Evolutionary conservation across 371 early-diverging fungal species (phyloP).

Genomic region (Rhizopus delemar): DNA sequence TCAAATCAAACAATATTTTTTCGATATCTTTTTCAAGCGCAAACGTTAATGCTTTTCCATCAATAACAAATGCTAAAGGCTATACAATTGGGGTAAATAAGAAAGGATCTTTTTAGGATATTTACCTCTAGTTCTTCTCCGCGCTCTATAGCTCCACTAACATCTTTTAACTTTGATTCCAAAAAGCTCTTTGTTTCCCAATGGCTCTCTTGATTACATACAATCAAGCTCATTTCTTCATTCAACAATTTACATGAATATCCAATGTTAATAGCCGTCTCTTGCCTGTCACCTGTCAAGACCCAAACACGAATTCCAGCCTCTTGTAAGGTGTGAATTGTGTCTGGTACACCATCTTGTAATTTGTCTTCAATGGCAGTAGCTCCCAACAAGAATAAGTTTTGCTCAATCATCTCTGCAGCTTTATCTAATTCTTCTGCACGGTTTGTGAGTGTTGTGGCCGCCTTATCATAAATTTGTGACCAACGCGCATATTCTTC

Average conservation of each 20-base stretch:
- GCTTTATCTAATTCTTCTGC: slow-evolving; percentile 85
- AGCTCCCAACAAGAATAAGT: slow-evolving; percentile 90
- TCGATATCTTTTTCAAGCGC: slow-evolving; percentile 67
- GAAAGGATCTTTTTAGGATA: not conserved
- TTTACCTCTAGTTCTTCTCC: slow-evolving; percentile 62
- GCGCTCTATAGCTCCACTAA: slow-evolving; percentile 56
- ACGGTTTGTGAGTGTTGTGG: slow-evolving; percentile 88
- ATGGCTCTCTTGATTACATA: slow-evolving; percentile 79
- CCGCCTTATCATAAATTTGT: slow-evolving; percentile 81
- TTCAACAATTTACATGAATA: slow-evolving; percentile 86
- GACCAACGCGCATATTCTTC: slow-evolving; percentile 89
- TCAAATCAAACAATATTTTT: slow-evolving; percentile 44
- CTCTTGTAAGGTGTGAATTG: slow-evolving; percentile 90
- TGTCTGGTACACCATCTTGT: slow-evolving; percentile 97
- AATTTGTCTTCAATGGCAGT: slow-evolving; percentile 99
- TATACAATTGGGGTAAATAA: slow-evolving; percentile 11
- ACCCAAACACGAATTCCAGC: slow-evolving; percentile 98
- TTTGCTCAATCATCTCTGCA: slow-evolving; percentile 92
- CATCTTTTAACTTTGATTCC: slow-evolving; percentile 71
- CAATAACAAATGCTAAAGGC: slow-evolving; percentile 71
- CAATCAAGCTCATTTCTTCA: slow-evolving; percentile 82
- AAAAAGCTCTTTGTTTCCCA: slow-evolving; percentile 79
- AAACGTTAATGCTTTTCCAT: slow-evolving; percentile 68
- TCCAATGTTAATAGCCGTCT: slow-evolving; percentile 94
- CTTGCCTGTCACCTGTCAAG: slow-evolving; percentile 91